Evolutionary conservation across 352 stramenopile genomes (phyloP), one percentile per base, ranked within the genome.

Genomic region (Halophytophthora batemanensis): DNA sequence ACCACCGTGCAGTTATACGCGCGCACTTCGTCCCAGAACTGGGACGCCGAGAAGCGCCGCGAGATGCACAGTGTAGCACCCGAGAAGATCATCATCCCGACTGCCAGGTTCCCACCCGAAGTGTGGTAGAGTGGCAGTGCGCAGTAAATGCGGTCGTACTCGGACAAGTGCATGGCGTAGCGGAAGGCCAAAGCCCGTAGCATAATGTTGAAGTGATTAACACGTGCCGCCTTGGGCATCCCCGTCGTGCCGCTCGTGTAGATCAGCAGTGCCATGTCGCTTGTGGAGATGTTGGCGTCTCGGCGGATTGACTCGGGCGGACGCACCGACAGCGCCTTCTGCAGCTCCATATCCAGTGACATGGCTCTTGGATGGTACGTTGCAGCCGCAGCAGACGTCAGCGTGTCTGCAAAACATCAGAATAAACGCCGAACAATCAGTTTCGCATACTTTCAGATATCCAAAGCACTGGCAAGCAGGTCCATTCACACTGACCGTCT

Each of bases 181-280:
- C 72, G 65, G 43, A 93, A 83, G 4, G 54, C 60, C 36, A 89
- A 49, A 23, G 73, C 67, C n/a, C 77, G 77, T 23, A 85, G 17
- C 19, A 89, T 71, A 43, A 93, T 71, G 39, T 71, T 89, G 40
- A 81, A 77, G 65, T 95, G 82, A 42, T 74, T 84, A 22, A 94
- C 77, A 10, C 80, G 61, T 6, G 79, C 78, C 3, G 86, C 86
- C 57, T 95, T 96, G 38, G 81, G 82, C 15, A 93, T 53, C 0
- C 75, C 77, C 13, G 86, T 96, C 42, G 84, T 95, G 38, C 86
- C 86, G 39, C 82, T 93, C 33, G 82, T 93, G 54, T 92, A 95
- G 53, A 95, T 94, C n/a, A 87, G 67, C 39, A 91, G 56, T 21
- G 71, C 71, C 53, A 70, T 84, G 57, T 93, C 78, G 3, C 56